Percentiles rank a stretch among this genome's conserved stretches.
Evolutionary conservation across 192 early-diverging fungal species (phyloP).

Genomic region (Rhizoclosmatium globosum): DNA sequence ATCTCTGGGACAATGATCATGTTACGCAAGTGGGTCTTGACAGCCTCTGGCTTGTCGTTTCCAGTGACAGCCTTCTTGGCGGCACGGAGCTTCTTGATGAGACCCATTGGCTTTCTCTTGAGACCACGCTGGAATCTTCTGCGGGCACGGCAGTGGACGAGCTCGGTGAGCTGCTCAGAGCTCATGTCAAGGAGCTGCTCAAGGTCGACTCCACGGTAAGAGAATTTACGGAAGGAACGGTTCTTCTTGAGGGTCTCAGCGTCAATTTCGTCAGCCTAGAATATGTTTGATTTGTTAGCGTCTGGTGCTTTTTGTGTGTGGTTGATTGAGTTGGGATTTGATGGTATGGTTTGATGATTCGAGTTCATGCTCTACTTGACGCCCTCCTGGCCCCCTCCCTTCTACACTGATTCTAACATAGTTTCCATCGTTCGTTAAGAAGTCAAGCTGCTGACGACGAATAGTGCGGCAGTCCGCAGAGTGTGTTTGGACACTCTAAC

Average conservation of each 20-base stretch:
- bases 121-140: slow-evolving; percentile 98
- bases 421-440: too few species aligned
- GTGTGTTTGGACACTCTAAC: too few species aligned
- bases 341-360: neutral
- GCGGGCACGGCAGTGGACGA: slow-evolving; percentile 95
- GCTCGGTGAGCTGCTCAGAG: slow-evolving; percentile 90
- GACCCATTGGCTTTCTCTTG: slow-evolving; percentile 98
- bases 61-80: slow-evolving; percentile 92
- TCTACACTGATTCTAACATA: too few species aligned
- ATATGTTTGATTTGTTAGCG: neutral
- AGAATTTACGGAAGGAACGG: slow-evolving; percentile 98
- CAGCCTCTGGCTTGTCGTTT: slow-evolving; percentile 92
- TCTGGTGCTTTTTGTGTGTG: neutral
- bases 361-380: too few species aligned
- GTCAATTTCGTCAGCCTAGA: slow-evolving; percentile 59
- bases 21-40: slow-evolving; percentile 99
- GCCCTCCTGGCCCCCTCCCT: too few species aligned
- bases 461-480: too few species aligned
- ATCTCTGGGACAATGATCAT: slow-evolving; percentile 99
- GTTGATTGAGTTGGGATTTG: neutral
- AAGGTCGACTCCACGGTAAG: slow-evolving; percentile 98
- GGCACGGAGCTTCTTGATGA: slow-evolving; percentile 99
- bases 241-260: slow-evolving; percentile 74
- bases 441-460: too few species aligned
- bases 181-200: slow-evolving; percentile 94